Conservation (phyloP, 2,329 filamentous ascomycete genomes). For the Tolypocladium capitatum region DNA sequence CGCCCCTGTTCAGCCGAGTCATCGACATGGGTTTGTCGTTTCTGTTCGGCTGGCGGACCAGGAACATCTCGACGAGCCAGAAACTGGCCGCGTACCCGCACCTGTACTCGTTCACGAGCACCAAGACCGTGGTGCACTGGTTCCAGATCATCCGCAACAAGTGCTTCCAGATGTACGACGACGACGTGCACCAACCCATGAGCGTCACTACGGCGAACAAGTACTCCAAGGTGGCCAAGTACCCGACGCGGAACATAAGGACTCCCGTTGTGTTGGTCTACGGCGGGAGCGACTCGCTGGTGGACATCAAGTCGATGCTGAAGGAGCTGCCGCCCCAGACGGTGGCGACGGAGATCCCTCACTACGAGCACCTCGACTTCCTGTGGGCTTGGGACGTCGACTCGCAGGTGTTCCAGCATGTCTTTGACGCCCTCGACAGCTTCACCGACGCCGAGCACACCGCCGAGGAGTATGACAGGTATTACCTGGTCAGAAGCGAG, state of each 20-base stretch:
- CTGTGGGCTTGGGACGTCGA: conserved; percentile 85
- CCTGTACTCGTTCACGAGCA: conserved; percentile 91
- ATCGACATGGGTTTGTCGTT: conserved; percentile 75
- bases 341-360: conserved; percentile 70
- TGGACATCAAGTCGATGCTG: conserved; percentile 88
- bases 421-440: conserved; percentile 75
- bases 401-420: conserved; percentile 73
- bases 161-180: conserved; percentile 97
- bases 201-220: conserved; percentile 58
- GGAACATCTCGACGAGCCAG: conserved; percentile 73
- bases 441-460: conserved; percentile 47
- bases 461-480: conserved; percentile 47
- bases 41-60: conserved; percentile 78
- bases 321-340: conserved; percentile 77
- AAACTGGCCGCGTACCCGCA: conserved; percentile 94
- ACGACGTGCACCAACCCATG: conserved; percentile 72
- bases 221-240: conserved; percentile 93
- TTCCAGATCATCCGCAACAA: conserved; percentile 97
- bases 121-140: conserved; percentile 96
- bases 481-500: conserved; percentile 35
- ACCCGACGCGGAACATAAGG: conserved; percentile 92
- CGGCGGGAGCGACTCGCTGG: conserved; percentile 82
- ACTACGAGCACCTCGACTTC: conserved; percentile 96
- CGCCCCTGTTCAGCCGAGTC: conserved; percentile 76
- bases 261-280: conserved; percentile 91